Base-by-base conservation (phyloP, 2,329 filamentous ascomycete species). In the Diaporthe citrichinensis region DNA sequence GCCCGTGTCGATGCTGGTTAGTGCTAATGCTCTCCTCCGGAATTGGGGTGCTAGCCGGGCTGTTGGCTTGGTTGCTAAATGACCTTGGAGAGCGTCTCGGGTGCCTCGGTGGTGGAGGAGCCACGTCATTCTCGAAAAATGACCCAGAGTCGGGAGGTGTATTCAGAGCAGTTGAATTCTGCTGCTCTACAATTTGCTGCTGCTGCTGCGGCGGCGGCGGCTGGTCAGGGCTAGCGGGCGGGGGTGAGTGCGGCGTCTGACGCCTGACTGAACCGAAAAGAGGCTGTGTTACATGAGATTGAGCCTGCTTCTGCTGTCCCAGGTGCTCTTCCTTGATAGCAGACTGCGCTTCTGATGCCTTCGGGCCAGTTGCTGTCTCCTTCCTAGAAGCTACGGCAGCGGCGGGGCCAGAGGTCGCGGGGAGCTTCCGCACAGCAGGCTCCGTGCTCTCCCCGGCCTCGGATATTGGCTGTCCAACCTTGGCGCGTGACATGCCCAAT, bases 391-490 rank as follows among this genome's bases (percentile, higher is more conserved):
- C 46, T 15, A 55, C 58, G 5, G n/a, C 57, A 14, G 34, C 46
- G 3, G 46, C 12, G 6, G 58, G 58, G 34, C 9, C n/a, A 39
- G 46, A 65, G 34, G 58, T 41, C 23, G n/a, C 46, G 12, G 58
- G 34, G 5, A 28, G 34, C 23, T 34, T 55, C 12, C 71, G 58
- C 31, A 14, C 3, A 36, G 53, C n/a, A 17, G 77, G 72, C n/a
- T 80, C 80, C 4, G 76, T 76, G 41, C 83, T 82, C 71, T 88
- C 86, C 28, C 88, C 86, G 0, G 83, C 85, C 77, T 88, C 87
- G 0, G 86, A 87, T 51, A 88, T 87, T 0, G 86, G 84, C 25
- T 80, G 78, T 62, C 74, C 81, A 31, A 80, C 75, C 76, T 77
- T 77, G 80, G 65, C 44, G 80, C 79, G 34, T 61, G 78, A 57